Conservation (phyloP, 257 asterid species). For the Nyctanthes arbortristis region DNA sequence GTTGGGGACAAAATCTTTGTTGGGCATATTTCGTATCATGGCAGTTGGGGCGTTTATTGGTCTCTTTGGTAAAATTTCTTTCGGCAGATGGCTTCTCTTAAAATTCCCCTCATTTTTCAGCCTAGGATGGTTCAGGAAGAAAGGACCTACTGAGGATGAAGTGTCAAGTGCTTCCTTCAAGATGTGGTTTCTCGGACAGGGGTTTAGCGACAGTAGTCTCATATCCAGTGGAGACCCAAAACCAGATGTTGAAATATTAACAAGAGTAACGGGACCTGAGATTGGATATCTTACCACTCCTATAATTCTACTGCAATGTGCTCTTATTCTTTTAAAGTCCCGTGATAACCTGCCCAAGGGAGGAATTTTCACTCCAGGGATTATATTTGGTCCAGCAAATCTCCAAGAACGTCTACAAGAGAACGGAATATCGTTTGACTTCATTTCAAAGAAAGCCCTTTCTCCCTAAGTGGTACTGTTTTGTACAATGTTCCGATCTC, state of each 20-base stretch:
- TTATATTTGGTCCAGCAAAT: constrained; percentile 78
- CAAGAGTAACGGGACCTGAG: constrained; percentile 95
- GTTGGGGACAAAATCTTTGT: constrained; percentile 52
- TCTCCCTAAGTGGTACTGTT: constrained; percentile 24
- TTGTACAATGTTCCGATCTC: too few species aligned
- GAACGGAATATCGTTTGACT: constrained; percentile 77
- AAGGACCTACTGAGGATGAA: constrained; percentile 87
- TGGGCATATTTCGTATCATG: constrained; percentile 55
- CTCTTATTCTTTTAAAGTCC: constrained; percentile 53
- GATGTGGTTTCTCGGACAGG: constrained; percentile 92
- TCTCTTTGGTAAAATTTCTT: constrained; percentile 43
- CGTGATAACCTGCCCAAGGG: constrained; percentile 72
- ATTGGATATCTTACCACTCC: constrained; percentile 89
- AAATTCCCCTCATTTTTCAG: constrained; percentile 68
- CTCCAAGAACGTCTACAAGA: constrained; percentile 71
- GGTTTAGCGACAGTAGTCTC: constrained; percentile 53
- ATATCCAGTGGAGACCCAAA: constrained; percentile 46
- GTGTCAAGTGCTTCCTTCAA: constrained; percentile 73
- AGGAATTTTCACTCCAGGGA: constrained; percentile 87
- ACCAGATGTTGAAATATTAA: constrained; percentile 70
- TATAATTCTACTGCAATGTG: constrained; percentile 70
- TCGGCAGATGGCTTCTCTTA: constrained; percentile 71
- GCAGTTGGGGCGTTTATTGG: constrained; percentile 58
- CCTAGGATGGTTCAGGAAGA: constrained; percentile 63
- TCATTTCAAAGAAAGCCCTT: constrained; percentile 58